Base-by-base conservation (phyloP, 306 rosid genomes). In the Castanopsis chinensis region DNA sequence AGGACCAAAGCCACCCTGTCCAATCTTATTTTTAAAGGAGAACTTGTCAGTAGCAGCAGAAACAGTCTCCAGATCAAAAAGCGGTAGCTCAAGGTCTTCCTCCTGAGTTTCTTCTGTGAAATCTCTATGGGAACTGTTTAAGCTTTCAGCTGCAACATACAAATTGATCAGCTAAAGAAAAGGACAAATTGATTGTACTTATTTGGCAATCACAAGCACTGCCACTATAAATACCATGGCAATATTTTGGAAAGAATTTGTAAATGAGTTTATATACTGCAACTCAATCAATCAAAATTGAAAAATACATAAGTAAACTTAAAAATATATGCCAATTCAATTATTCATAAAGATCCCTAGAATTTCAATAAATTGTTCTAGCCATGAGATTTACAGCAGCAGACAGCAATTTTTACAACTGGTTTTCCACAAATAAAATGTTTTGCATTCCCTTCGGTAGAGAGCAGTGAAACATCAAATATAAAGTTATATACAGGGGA, bases 1-100 rank as follows among this genome's bases (percentile, higher is more conserved):
- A n/a, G 81, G 75, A 71, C 89, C 89, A 81, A 86, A 86, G 84
- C 89, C 89, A 58, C 87, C 89, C 79, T 86, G 87, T 71, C 89
- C 89, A 78, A 86, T 76, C 78, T 84, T 83, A 13, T 78, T 83
- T 79, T 20, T 67, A 30, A 43, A 18, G 43, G 84, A 81, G 84
- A 86, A 86, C 37, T 75, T 75, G 41, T 67, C 52, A 1, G 86
- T 86, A 35, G 87, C 86, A 25, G 86, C 86, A 78, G 84, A 83
- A 84, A 87, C 71, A 51, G 57, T 79, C 64, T 74, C 20, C 64
- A 83, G 72, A 56, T 87, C 79, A 82, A 81, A 84, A 23, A 58
- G 64, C 43, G 88, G 84, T 6, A 84, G 86, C 70, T 84, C 76
- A 78, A 71, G 79, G 58, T 63, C 69, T 63, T 63, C 69, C 20